Base-by-base conservation (phyloP, 805 yeast genomes). In the Priceomyces carsonii region DNA sequence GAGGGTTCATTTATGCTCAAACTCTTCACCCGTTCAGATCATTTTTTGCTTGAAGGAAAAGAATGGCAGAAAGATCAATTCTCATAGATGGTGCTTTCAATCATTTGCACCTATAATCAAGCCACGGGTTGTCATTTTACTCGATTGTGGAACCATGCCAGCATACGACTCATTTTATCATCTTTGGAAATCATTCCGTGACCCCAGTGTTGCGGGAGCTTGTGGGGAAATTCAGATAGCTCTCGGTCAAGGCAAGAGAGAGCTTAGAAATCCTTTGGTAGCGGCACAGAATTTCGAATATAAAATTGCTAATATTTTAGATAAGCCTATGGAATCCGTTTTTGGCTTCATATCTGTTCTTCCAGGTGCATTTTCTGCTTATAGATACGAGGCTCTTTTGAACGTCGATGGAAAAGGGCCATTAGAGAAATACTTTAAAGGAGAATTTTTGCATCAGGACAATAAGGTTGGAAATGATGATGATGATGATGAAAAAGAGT, bases 201-300 rank as follows among this genome's bases (percentile, higher is more conserved):
- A 76, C 50, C 83, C 88, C 2, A 75, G 79, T 35, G 95, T 91
- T 14, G 99, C 95, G 2, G 99, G 99, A 25, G 95, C 97, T 1
- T 91, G 99, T 77, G 99, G 99, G 36, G 98, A 93, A 57, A 91
- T 93, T 61, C 82, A 80, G 45, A 95, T 93, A 0, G 80, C 83
- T 59, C 65, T 90, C 35, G 97, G 98, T 2, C 68, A 66, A 29
- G 60, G 64, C 10, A 61, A 60, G 27, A 50, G 50, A 17, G 53
- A 72, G 23, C 64, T 91, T 28, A 45, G 81, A 10, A 91, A 91
- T 55, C 98, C 99, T 6, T 62, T 91, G 37, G 91, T 91, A 7
- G 96, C 98, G 3, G 95, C 97, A 0, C 98, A 93, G 59, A 91
- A 91, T 61, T 91, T 93, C 59, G 99, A 91, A 58, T 93, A 93